Evolutionary conservation across 257 asterid genomes (phyloP), one percentile per base, ranked within the genome.

Genomic region (Penstemon davidsonii): DNA sequence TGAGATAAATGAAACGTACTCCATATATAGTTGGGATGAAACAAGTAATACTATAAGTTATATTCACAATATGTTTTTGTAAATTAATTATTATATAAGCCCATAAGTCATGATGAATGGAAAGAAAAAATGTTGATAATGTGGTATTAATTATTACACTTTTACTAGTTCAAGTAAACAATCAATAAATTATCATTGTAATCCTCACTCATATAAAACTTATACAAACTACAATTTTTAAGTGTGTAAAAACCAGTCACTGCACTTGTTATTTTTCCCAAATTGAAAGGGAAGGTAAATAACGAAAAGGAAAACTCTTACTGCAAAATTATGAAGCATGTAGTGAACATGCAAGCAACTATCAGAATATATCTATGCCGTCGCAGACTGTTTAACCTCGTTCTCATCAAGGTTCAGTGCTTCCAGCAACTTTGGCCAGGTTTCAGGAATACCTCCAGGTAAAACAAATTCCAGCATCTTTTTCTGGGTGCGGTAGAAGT

Each of bases 361-460:
- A 53, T 60, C 55, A 4, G 55, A 25, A 65, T 25, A 25, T 25
- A 25, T 49, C 84, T 79, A 90, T 49, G 91, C 96, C 43, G 89
- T 79, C 15, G 88, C 88, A 25, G 93, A 85, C 69, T 67, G 86
- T 73, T 84, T 83, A 69, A 78, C 87, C 49, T 87, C 98, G 11
- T 81, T 92, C 72, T 88, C 95, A 37, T 88, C 96, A 6, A 93
- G 95, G 77, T 85, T 86, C 51, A 90, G 86, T 49, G 77, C 97
- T 81, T 90, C 98, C 67, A 93, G 73, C 84, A 93, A 80, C 70
- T 88, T 93, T 0, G 98, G 97, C 98, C 88, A 90, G 0, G 98
- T 81, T 78, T 86, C 98, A 0, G 90, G 94, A 71, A 93, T 87
- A 8, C 97, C 97, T 67, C 98, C 97, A 0, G 98, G 98, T 72